Conservation (phyloP, 2,329 filamentous ascomycete species). For the Penicillium sp. region DNA sequence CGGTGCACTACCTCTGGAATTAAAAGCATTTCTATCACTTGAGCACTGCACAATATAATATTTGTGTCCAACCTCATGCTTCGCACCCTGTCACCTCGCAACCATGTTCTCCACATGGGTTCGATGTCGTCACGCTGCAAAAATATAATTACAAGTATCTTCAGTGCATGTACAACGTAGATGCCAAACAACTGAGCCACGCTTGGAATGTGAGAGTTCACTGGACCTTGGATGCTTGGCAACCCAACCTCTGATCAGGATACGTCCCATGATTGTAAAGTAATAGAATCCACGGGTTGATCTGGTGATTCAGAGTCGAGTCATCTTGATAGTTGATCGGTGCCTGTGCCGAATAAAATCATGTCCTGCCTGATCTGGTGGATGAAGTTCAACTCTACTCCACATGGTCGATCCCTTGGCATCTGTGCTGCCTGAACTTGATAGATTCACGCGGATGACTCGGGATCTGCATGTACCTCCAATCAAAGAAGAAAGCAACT, state of each 20-base stretch:
- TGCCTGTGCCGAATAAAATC: not conserved
- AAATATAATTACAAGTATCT: not conserved
- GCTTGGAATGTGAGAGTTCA: slow-evolving; percentile 12
- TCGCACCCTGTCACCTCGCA: not conserved
- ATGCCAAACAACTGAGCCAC: not conserved
- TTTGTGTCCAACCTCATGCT: not conserved
- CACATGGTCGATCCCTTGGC: slow-evolving; percentile 3
- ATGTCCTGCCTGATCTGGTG: not conserved
- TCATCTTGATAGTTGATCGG: not conserved
- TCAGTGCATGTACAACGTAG: not conserved
- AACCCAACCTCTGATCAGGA: slow-evolving; percentile 4
- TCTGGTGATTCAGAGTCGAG: not conserved
- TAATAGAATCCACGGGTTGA: not conserved
- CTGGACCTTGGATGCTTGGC: not conserved
- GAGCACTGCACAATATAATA: not conserved
- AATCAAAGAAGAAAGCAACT: not conserved
- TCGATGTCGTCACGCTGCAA: not conserved
- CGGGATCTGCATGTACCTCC: not conserved
- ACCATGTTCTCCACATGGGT: slow-evolving; percentile 4
- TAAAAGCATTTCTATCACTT: not conserved
- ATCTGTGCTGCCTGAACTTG: not conserved
- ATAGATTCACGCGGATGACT: not conserved
- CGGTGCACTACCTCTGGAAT: not conserved
- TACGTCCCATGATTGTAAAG: slow-evolving; percentile 2
- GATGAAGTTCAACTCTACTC: not conserved